Evolutionary conservation across 2,329 filamentous ascomycete species (phyloP).

Genomic region (Cordyceps sp.): DNA sequence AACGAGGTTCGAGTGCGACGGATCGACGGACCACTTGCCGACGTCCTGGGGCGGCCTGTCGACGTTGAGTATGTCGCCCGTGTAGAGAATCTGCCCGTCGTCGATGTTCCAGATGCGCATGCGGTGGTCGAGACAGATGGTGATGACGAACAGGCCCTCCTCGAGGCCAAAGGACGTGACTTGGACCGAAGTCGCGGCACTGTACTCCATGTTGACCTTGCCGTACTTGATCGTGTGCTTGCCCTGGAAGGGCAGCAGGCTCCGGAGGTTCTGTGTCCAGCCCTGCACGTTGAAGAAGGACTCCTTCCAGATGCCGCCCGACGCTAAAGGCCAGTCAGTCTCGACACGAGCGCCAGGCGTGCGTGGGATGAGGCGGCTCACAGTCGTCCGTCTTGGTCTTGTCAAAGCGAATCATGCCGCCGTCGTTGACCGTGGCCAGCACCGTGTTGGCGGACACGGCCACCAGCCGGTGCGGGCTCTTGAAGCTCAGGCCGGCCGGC

Average conservation of each 20-base stretch:
- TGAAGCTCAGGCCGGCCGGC: constrained; percentile 59
- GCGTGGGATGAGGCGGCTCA: constrained; percentile 15
- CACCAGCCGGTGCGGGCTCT: constrained; percentile 64
- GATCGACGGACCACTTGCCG: constrained; percentile 62
- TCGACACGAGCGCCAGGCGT: neutral
- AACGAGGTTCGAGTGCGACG: constrained; percentile 61
- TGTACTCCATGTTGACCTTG: constrained; percentile 47
- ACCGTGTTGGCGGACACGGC: constrained; percentile 59
- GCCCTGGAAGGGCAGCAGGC: constrained; percentile 49
- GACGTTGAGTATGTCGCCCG: constrained; percentile 61
- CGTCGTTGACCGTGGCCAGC: constrained; percentile 67
- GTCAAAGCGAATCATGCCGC: constrained; percentile 55
- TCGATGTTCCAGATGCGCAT: constrained; percentile 78
- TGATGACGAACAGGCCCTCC: constrained; percentile 44
- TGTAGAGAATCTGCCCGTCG: constrained; percentile 61
- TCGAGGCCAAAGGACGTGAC: constrained; percentile 33
- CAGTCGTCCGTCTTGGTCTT: constrained; percentile 32
- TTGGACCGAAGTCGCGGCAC: constrained; percentile 47
- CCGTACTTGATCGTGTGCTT: constrained; percentile 47
- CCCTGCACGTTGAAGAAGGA: constrained; percentile 57
- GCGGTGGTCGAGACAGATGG: constrained; percentile 76
- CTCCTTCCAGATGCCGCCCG: constrained; percentile 42
- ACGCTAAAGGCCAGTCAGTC: constrained; percentile 6
- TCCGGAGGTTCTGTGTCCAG: constrained; percentile 51
- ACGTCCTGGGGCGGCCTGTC: constrained; percentile 49